phyloP scores from a whole-genome alignment of 371 early-diverging fungal genomes.

The Apophysomyces ossiformis region DNA sequence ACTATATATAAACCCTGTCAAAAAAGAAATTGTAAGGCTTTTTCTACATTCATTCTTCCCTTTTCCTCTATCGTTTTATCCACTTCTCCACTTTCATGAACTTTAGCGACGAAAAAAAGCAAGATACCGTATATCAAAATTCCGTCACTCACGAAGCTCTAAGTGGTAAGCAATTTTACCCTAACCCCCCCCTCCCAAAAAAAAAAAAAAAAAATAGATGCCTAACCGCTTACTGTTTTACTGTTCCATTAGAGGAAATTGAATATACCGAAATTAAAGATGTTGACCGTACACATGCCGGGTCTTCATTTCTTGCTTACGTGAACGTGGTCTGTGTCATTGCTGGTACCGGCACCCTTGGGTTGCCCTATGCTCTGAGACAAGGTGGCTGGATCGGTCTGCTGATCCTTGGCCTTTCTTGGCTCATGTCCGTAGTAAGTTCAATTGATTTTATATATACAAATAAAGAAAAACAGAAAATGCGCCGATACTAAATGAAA shows the following conservation, averaged over 20 bases:
- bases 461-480: background rate
- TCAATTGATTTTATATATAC: background rate
- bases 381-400: constrained; percentile 83
- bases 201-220: background rate
- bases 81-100: background rate
- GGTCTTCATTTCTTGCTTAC: constrained; percentile 47
- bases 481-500: background rate
- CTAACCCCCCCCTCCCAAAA: too few species aligned
- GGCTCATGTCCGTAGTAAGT: constrained; percentile 63
- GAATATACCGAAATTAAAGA: constrained; percentile 22
- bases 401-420: constrained; percentile 74
- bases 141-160: constrained; percentile 5
- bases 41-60: background rate
- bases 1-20: constrained; percentile 10
- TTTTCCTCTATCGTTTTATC: background rate
- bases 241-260: constrained; percentile 11
- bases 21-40: background rate
- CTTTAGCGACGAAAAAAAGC: background rate
- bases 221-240: background rate
- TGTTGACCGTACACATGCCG: constrained; percentile 19
- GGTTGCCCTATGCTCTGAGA: constrained; percentile 76
- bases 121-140: background rate
- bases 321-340: constrained; percentile 77
- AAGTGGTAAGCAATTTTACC: background rate
- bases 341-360: constrained; percentile 84